Conservation (phyloP, 2,329 filamentous ascomycete genomes). For the Aphanocladium album region DNA sequence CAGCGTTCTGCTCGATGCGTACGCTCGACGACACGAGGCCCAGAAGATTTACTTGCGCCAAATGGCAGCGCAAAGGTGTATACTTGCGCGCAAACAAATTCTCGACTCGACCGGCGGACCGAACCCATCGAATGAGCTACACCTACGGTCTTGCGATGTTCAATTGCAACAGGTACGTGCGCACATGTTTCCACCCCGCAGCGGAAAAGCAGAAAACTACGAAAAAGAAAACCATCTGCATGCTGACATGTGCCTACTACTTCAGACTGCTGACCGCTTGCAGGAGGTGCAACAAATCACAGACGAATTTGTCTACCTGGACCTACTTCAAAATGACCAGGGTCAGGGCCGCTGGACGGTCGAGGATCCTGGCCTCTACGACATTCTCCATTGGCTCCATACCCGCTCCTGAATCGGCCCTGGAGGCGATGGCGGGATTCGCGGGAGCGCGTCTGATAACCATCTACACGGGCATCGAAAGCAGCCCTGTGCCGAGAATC, state of each 20-base stretch:
- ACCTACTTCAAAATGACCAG: slow-evolving; percentile 50
- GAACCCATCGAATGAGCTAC: slow-evolving; percentile 40
- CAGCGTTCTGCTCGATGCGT: slow-evolving; percentile 56
- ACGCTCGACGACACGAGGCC: slow-evolving; percentile 55
- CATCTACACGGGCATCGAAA: not conserved
- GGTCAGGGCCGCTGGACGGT: slow-evolving; percentile 56
- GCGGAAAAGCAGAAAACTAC: not conserved
- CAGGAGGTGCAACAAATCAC: slow-evolving; percentile 55
- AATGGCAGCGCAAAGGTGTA: slow-evolving; percentile 54
- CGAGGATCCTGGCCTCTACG: slow-evolving; percentile 55
- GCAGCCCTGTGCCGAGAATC: not conserved
- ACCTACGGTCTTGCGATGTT: slow-evolving; percentile 50
- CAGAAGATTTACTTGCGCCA: slow-evolving; percentile 62
- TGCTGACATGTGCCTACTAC: not conserved
- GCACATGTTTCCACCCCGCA: not conserved
- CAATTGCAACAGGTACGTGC: slow-evolving; percentile 51
- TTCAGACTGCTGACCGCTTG: slow-evolving; percentile 7
- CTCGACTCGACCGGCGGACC: slow-evolving; percentile 46
- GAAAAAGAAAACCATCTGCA: not conserved
- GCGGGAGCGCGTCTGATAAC: not conserved
- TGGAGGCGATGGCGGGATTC: not conserved
- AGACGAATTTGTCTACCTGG: slow-evolving; percentile 53
- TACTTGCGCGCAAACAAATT: slow-evolving; percentile 48
- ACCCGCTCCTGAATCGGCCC: slow-evolving; percentile 14
- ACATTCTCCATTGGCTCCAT: slow-evolving; percentile 55